These are phyloP conservation scores for Grigorovia jiainica DNA, from an alignment of 805 yeast species.

Conservation along the genomic window DNA sequence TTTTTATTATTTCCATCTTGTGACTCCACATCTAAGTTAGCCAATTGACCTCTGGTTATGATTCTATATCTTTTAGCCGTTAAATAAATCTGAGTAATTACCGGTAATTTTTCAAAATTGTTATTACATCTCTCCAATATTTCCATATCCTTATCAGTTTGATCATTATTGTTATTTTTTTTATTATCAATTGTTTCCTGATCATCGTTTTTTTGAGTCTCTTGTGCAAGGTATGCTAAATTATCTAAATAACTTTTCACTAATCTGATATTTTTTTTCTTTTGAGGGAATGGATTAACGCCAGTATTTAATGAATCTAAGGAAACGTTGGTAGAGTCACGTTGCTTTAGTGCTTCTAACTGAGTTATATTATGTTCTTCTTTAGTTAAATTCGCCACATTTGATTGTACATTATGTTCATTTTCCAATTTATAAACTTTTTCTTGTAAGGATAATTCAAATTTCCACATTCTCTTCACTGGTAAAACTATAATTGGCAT, in stretches of 20 bases:
- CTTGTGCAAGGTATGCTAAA: neutral
- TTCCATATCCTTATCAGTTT: neutral
- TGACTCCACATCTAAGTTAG: neutral
- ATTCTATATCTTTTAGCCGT: conserved; percentile 15
- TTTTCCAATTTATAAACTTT: neutral
- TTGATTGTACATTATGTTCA: neutral
- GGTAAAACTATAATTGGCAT: conserved; percentile 24
- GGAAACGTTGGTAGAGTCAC: neutral
- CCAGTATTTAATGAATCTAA: neutral
- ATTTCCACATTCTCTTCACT: conserved; percentile 17
- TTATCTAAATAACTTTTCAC: neutral
- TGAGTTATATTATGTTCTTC: too few relatives aligned
- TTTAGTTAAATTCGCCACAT: too few relatives aligned
- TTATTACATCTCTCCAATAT: neutral
- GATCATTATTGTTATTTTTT: conserved; percentile 2
- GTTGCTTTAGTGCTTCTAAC: neutral
- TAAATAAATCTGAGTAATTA: conserved; percentile 10
- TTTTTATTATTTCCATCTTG: conserved; percentile 4
- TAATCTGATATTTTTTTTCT: neutral
- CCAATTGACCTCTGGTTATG: conserved; percentile 9
- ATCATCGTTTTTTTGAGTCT: neutral
- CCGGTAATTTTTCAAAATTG: conserved; percentile 1
- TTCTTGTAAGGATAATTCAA: conserved; percentile 16
- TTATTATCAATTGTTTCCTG: neutral
- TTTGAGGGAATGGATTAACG: neutral